Percentiles rank a stretch among this genome's conserved stretches.
Conservation (phyloP, 805 yeast genomes). For the fission yeast (Schizosaccharomyces pombe) region DNA sequence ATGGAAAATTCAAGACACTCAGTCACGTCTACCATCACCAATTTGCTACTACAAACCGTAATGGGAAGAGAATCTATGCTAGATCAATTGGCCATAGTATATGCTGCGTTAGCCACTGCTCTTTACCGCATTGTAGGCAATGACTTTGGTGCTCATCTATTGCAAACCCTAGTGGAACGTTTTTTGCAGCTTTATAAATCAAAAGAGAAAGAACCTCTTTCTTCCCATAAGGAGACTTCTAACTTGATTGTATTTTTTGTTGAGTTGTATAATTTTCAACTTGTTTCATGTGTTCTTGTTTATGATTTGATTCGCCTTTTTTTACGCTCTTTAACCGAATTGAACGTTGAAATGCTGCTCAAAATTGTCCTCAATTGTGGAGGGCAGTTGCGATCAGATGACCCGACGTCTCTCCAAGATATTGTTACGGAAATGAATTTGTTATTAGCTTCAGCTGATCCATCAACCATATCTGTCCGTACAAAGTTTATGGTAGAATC, state of each 20-base stretch:
- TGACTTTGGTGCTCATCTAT: slow-evolving; percentile 69
- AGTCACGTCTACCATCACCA: slow-evolving; percentile 50
- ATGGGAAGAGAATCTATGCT: slow-evolving; percentile 39
- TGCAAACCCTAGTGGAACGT: slow-evolving; percentile 58
- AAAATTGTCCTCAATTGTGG: slow-evolving; percentile 34
- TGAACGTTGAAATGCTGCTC: slow-evolving; percentile 53
- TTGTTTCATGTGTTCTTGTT: slow-evolving; percentile 47
- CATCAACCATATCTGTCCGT: slow-evolving; percentile 26
- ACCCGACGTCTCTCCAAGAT: slow-evolving; percentile 63
- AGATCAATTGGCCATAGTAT: slow-evolving; percentile 57
- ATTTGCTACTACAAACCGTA: slow-evolving; percentile 40
- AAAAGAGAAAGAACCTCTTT: slow-evolving; percentile 7
- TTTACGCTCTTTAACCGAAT: slow-evolving; percentile 36
- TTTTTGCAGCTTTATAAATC: slow-evolving; percentile 19
- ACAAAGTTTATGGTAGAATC: slow-evolving; percentile 68
- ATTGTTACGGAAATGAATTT: slow-evolving; percentile 39
- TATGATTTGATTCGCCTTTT: slow-evolving; percentile 44
- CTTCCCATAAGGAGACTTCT: slow-evolving; percentile 23
- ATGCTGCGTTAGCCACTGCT: slow-evolving; percentile 55
- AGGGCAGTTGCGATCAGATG: slow-evolving; percentile 67
- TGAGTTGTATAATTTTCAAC: slow-evolving; percentile 51
- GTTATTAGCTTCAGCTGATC: slow-evolving; percentile 19
- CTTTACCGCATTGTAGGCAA: slow-evolving; percentile 59
- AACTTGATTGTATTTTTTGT: slow-evolving; percentile 56
- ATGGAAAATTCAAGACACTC: slow-evolving; percentile 46